Percentiles rank a stretch among this genome's conserved stretches.
Evolutionary conservation across 306 rosid species (phyloP).

Genomic region (Cajanus cajan): DNA sequence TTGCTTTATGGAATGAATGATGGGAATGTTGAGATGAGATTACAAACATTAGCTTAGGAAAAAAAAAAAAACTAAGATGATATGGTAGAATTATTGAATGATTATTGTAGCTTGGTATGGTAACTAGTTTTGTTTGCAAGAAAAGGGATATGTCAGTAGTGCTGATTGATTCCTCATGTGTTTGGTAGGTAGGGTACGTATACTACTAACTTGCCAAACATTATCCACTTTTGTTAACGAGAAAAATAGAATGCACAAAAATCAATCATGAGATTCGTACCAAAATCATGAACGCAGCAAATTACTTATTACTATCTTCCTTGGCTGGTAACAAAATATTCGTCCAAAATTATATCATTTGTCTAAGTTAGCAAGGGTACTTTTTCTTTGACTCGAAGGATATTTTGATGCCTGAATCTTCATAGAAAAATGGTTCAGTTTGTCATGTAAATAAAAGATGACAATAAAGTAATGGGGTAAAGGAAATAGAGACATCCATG

Average conservation of each 20-base stretch:
- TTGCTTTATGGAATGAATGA: constrained; percentile 84
- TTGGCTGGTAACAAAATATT: not conserved
- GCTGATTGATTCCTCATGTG: constrained; percentile 27
- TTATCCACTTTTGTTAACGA: constrained; percentile 15
- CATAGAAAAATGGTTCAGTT: constrained; percentile 33
- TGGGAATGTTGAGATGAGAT: not conserved
- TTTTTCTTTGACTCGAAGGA: constrained; percentile 28
- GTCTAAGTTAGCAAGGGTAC: constrained; percentile 7
- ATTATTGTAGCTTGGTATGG: constrained; percentile 17
- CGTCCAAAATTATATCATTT: constrained; percentile 11
- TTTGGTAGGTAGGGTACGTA: constrained; percentile 23
- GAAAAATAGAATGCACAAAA: constrained; percentile 9
- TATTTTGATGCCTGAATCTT: constrained; percentile 37
- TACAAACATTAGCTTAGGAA: constrained; percentile 25
- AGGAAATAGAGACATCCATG: constrained; percentile 27
- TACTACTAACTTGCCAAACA: constrained; percentile 22
- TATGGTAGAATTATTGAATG: constrained; percentile 30
- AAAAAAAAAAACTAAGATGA: constrained; percentile 20
- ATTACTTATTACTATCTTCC: not conserved
- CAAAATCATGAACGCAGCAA: constrained; percentile 8
- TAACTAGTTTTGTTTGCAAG: constrained; percentile 29
- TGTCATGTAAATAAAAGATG: constrained; percentile 31
- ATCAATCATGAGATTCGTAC: constrained; percentile 30
- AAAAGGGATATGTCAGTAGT: constrained; percentile 21
- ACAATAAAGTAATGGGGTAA: constrained; percentile 20